phyloP scores from a whole-genome alignment of 73 alveolate species.

The Halteria grandinella region DNA sequence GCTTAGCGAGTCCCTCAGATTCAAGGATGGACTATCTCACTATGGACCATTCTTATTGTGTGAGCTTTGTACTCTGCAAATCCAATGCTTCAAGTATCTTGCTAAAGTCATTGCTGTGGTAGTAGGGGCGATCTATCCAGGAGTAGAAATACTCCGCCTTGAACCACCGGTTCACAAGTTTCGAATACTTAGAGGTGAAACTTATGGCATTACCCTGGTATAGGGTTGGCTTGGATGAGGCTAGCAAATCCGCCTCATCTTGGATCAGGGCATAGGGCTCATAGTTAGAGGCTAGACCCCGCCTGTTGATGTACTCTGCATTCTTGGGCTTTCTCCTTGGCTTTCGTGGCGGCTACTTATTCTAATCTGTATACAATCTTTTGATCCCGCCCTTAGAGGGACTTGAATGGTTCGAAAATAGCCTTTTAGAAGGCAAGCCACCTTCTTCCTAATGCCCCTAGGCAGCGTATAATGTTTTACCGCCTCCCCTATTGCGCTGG shows the following conservation, averaged over 20 bases:
- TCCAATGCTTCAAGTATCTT: slow-evolving; percentile 42
- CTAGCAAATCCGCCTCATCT: slow-evolving; percentile 44
- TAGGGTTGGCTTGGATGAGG: not conserved
- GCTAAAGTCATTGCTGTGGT: slow-evolving; percentile 48
- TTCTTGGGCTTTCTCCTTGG: too few species aligned
- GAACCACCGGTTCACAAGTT: slow-evolving; percentile 60
- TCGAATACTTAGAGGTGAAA: slow-evolving; percentile 15
- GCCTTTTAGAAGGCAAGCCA: slow-evolving; percentile 25
- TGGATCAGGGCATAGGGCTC: slow-evolving; percentile 42
- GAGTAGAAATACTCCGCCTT: slow-evolving; percentile 73
- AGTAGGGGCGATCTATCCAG: slow-evolving; percentile 69
- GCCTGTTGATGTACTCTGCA: too few species aligned
- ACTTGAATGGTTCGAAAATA: slow-evolving; percentile 38
- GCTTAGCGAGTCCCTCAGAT: slow-evolving; percentile 22
- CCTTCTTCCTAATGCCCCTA: too few species aligned
- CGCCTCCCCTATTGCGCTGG: too few species aligned
- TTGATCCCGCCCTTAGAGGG: too few species aligned
- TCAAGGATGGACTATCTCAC: slow-evolving; percentile 29
- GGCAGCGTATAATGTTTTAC: too few species aligned
- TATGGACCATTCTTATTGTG: slow-evolving; percentile 36
- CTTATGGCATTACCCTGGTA: not conserved
- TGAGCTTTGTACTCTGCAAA: slow-evolving; percentile 7
- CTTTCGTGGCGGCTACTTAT: too few species aligned
- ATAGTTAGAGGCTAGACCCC: too few species aligned
- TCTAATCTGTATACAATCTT: too few species aligned